Base-by-base conservation (phyloP, 2,329 filamentous ascomycete genomes). In the Nemania sp. region DNA sequence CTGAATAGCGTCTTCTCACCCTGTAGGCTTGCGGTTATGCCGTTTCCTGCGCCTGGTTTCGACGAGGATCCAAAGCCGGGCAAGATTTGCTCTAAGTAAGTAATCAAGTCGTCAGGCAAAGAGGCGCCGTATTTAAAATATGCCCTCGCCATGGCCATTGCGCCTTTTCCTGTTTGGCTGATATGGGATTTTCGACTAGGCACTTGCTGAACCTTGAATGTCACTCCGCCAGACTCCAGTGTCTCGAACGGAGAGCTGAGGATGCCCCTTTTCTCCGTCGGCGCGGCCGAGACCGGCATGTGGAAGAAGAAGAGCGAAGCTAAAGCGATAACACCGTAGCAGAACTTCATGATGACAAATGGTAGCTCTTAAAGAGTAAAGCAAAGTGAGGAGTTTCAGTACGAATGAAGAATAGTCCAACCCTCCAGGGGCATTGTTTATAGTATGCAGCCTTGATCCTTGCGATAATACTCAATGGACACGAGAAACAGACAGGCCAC, bases 201-300 rank as follows among this genome's bases (percentile, higher is more conserved):
- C 3, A 75, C 66, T 62, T 76, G 74, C 2, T 65, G 56, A 41
- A 77, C 62, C 50, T 68, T 69, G 56, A 76, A 73, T n/a, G 68
- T 69, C 54, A 68, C 64, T 8, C 74, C 73, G n/a, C 71, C 73
- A 8, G 73, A 59, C 1, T 66, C 70, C n/a, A 69, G 64, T 14
- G 73, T 65, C 42, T 70, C 61, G 51, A 72, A 65, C 2, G 31
- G 23, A 28, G 64, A 49, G 24, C 61, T 64, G 51, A 59, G 44
- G 19, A 49, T 15, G 19, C 62, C 62, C 23, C 66, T 57, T 48
- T 66, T 64, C 14, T 61, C 64, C n/a, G 62, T 63, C 12, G 69
- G 68, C 24, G 65, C 68, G 30, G 67, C 65, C 39, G 55, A 60
- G 23, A 62, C 69, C 55, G 69, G 48, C 36, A 60, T 56, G 26